phyloP scores from a whole-genome alignment of 345 rosid genomes.

The Moricandia moricandioides region DNA sequence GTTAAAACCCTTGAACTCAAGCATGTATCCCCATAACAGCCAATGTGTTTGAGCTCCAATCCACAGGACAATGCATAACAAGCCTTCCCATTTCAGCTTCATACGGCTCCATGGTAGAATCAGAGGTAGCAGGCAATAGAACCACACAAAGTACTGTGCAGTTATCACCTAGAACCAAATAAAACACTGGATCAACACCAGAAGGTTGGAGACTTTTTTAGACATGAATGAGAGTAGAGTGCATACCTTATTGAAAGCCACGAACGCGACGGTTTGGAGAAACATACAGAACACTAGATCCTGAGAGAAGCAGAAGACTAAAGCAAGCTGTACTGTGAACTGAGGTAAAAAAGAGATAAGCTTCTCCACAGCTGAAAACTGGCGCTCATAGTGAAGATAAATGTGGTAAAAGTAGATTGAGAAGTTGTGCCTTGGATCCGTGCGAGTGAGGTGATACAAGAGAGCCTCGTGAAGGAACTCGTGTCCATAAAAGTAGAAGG shows the following conservation, averaged over 20 bases:
- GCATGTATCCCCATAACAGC: conserved; percentile 86
- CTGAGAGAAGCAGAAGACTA: conserved; percentile 50
- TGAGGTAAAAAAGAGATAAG: conserved; percentile 87
- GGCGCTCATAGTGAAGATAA: conserved; percentile 64
- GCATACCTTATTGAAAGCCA: conserved; percentile 82
- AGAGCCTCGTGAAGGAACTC: conserved; percentile 86
- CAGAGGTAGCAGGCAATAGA: conserved; percentile 79
- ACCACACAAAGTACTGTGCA: conserved; percentile 88
- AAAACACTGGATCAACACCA: not conserved
- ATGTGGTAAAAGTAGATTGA: conserved; percentile 94
- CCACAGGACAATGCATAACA: conserved; percentile 44
- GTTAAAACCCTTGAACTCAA: conserved; percentile 77
- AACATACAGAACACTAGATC: conserved; percentile 78
- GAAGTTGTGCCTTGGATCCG: conserved; percentile 93
- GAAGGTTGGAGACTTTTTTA: not conserved
- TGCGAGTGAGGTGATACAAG: conserved; percentile 80
- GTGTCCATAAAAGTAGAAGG: conserved; percentile 63
- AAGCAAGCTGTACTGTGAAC: conserved; percentile 63
- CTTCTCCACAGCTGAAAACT: conserved; percentile 68
- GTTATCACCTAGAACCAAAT: conserved; percentile 59
- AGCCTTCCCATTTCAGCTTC: conserved; percentile 75
- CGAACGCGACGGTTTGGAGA: conserved; percentile 86
- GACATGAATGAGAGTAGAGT: not conserved
- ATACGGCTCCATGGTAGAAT: conserved; percentile 85
- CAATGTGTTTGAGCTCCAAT: conserved; percentile 86